Evolutionary conservation across 2,329 filamentous ascomycete species (phyloP).

Genomic region (Colletotrichum sp.): DNA sequence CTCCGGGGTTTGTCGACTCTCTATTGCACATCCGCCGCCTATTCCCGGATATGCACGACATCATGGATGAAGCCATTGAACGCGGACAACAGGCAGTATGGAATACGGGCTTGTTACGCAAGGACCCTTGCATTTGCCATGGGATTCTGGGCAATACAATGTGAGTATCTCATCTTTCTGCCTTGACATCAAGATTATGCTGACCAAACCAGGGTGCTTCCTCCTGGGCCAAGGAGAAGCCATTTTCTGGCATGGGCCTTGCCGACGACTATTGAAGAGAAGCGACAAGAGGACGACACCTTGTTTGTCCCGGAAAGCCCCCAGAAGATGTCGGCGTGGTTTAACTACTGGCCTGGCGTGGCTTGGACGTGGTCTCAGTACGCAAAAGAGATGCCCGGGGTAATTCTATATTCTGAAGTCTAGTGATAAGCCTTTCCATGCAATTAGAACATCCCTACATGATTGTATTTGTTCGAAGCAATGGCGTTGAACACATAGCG

Average conservation of each 20-base stretch:
- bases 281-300: constrained; percentile 30
- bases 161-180: constrained; percentile 36
- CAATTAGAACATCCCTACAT: not conserved
- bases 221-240: constrained; percentile 41
- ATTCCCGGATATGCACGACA: constrained; percentile 59
- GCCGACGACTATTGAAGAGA: constrained; percentile 57
- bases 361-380: constrained; percentile 43
- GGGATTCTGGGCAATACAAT: constrained; percentile 70
- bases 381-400: constrained; percentile 30
- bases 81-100: constrained; percentile 59
- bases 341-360: constrained; percentile 40
- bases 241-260: constrained; percentile 66
- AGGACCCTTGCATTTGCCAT: constrained; percentile 71
- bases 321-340: constrained; percentile 32
- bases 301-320: constrained; percentile 44
- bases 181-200: not conserved
- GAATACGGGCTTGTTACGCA: constrained; percentile 65
- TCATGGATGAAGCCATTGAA: constrained; percentile 59
- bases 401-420: constrained; percentile 41
- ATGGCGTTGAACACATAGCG: not conserved
- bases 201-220: constrained; percentile 29
- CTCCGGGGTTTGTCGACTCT: constrained; percentile 66
- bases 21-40: constrained; percentile 58
- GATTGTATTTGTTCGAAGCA: not conserved
- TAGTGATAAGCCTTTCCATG: constrained; percentile 6